Evolutionary conservation across 2,329 filamentous ascomycete species (phyloP), one percentile per base, ranked within the genome.

Genomic region (Plenodomus lindquistii): DNA sequence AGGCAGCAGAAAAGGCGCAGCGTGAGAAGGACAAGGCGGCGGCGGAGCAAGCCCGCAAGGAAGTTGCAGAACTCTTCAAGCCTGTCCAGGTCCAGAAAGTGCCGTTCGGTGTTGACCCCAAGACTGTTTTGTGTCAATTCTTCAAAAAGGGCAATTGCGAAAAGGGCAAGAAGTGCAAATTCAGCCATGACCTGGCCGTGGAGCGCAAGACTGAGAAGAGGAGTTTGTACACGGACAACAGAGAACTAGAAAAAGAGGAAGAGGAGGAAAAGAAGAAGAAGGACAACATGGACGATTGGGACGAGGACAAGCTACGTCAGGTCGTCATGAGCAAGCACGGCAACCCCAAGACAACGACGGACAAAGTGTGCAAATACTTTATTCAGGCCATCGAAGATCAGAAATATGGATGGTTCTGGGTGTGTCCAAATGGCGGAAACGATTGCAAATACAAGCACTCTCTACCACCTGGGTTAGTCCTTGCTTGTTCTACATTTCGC

Each of bases 371-470:
- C 89, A 99, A 97, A 76, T 96, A 79, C 80, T 99, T 99, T 73
- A 94, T 97, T 71, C 87, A 92, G 61, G 94, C 94, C 20, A 94
- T 99, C 55, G 94, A 99, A 76, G 94, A 99, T 70, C 89, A 91
- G 66, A 99, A 97, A 76, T 99, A 99, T 67, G 94, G 94, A 55
- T 99, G 94, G 94, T 97, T 99, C 77, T 99, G 94, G 94, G 81
- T 85, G 50, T 99, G 94, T 82, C 94, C 94, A 39, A 97, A 97
- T 68, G 92, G 91, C 58, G 93, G 89, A 56, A 88, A 99, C 71
- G 90, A 96, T 75, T 99, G 94, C 88, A 97, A 94, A 87, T 99
- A 99, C 73, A 92, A 89, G 76, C 94, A 99, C 74, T 91, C 89
- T 66, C 81, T 99, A 65, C 94, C 95, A 63, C 89, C 92, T 67